A percentile compares a stretch with the other conserved stretches of the same genome.
Conservation (phyloP, 371 early-diverging fungal genomes). For the Amoeboaphelidium occidentale region DNA sequence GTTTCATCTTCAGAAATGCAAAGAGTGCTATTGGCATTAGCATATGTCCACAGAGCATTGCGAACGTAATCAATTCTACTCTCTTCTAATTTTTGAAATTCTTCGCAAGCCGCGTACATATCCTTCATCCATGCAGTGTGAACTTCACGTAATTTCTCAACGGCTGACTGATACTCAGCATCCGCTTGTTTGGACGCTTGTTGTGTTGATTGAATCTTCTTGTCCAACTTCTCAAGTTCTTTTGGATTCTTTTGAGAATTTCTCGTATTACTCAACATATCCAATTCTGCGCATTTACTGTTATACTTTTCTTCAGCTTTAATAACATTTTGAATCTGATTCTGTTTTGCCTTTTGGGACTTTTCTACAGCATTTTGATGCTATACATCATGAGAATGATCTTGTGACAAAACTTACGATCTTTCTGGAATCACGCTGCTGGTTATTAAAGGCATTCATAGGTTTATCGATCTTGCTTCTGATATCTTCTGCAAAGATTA, state of each 20-base stretch:
- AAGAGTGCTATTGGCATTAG: conserved; percentile 51
- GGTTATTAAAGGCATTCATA: conserved; percentile 38
- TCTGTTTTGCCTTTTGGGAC: background rate
- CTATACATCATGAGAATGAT: conserved; percentile 18
- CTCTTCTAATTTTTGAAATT: conserved; percentile 63
- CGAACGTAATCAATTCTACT: conserved; percentile 62
- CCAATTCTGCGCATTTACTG: conserved; percentile 24
- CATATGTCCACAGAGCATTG: conserved; percentile 48
- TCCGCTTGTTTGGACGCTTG: conserved; percentile 15
- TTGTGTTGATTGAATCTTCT: background rate
- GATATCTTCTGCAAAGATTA: conserved; percentile 50
- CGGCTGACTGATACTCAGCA: conserved; percentile 36
- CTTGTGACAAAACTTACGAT: conserved; percentile 16
- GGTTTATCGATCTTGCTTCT: conserved; percentile 43
- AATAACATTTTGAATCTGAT: conserved; percentile 2
- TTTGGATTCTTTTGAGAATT: background rate
- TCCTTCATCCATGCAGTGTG: conserved; percentile 41
- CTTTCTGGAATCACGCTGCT: conserved; percentile 52
- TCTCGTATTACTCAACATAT: conserved; percentile 8
- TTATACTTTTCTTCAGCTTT: conserved; percentile 45
- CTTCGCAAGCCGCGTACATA: conserved; percentile 36
- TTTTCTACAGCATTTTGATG: conserved; percentile 8
- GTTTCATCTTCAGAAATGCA: conserved; percentile 74
- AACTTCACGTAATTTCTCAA: conserved; percentile 31
- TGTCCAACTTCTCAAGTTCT: background rate